Percentiles rank a stretch among this genome's conserved stretches.
Conservation (phyloP, 768 basidiomycete species). For the Tylopilus rubrobrunneus region DNA sequence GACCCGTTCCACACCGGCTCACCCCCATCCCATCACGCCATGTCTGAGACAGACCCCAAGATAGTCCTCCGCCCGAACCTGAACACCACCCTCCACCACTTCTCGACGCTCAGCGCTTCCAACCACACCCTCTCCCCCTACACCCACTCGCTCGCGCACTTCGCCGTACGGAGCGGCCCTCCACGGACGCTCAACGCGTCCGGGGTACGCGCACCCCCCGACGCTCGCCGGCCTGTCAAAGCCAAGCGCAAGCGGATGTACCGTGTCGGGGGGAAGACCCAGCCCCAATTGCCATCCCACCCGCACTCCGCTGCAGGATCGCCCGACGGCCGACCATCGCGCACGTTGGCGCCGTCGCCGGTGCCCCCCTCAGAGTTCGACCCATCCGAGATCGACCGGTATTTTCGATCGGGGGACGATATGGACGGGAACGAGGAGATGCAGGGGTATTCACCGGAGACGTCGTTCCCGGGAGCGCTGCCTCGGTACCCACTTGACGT, state of each 20-base stretch:
- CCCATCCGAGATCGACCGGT: constrained; percentile 68
- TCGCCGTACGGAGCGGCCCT: constrained; percentile 87
- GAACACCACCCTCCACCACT: constrained; percentile 78
- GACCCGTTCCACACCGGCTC: constrained; percentile 36
- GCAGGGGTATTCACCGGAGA: not conserved
- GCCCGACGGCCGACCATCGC: constrained; percentile 2
- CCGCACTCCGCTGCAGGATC: constrained; percentile 1
- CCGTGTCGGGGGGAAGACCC: constrained; percentile 42
- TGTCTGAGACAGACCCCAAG: constrained; percentile 44
- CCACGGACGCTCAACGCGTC: constrained; percentile 42
- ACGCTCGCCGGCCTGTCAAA: constrained; percentile 53
- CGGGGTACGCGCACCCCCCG: constrained; percentile 34
- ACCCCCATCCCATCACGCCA: constrained; percentile 29
- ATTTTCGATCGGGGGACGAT: constrained; percentile 49
- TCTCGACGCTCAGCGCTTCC: constrained; percentile 81
- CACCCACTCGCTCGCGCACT: constrained; percentile 85
- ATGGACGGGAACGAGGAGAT: constrained; percentile 1
- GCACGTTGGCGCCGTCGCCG: constrained; percentile 30
- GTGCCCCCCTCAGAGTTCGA: constrained; percentile 56
- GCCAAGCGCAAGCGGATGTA: constrained; percentile 76
- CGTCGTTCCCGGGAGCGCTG: not conserved
- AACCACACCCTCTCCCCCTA: constrained; percentile 95
- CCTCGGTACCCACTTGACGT: constrained; percentile 2
- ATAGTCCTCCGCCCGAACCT: constrained; percentile 61
- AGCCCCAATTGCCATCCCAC: not conserved